phyloP scores from a whole-genome alignment of 495 filamentous ascomycete species.

The Trichocladium antarcticum region DNA sequence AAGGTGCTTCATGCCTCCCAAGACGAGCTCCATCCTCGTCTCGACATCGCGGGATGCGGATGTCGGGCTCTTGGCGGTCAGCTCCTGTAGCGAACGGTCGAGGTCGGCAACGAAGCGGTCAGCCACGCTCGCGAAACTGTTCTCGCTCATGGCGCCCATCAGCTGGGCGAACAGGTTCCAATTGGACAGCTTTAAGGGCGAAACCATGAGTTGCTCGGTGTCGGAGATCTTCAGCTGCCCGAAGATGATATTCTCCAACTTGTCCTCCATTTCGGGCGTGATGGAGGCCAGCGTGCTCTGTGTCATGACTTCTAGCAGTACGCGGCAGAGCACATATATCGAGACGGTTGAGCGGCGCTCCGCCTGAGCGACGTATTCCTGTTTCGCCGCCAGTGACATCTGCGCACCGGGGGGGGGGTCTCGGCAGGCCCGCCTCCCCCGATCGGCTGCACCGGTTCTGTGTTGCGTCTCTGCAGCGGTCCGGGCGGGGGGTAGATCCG shows the following conservation, averaged over 20 bases:
- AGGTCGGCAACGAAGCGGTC: conserved; percentile 72
- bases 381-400: conserved; percentile 43
- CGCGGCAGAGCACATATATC: conserved; percentile 87
- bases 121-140: conserved; percentile 75
- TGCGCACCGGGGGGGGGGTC: conserved; percentile 13
- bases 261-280: conserved; percentile 77
- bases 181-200: conserved; percentile 76
- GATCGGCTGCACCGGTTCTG: conserved; percentile 35
- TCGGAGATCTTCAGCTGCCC: conserved; percentile 81
- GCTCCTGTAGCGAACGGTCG: conserved; percentile 59
- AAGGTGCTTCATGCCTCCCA: conserved; percentile 84
- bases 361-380: conserved; percentile 59
- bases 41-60: conserved; percentile 52
- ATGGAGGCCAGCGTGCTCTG: conserved; percentile 76
- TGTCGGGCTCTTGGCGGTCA: conserved; percentile 50
- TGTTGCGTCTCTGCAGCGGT: conserved; percentile 37
- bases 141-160: conserved; percentile 86
- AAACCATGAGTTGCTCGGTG: conserved; percentile 63
- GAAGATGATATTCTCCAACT: conserved; percentile 89
- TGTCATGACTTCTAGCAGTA: conserved; percentile 84
- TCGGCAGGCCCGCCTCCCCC: conserved; percentile 3
- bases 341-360: conserved; percentile 85
- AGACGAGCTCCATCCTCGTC: conserved; percentile 66
- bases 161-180: conserved; percentile 90
- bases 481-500: conserved; percentile 21